Conservation (phyloP, 371 early-diverging fungal species). For the Basidiobolus meristosporus region DNA sequence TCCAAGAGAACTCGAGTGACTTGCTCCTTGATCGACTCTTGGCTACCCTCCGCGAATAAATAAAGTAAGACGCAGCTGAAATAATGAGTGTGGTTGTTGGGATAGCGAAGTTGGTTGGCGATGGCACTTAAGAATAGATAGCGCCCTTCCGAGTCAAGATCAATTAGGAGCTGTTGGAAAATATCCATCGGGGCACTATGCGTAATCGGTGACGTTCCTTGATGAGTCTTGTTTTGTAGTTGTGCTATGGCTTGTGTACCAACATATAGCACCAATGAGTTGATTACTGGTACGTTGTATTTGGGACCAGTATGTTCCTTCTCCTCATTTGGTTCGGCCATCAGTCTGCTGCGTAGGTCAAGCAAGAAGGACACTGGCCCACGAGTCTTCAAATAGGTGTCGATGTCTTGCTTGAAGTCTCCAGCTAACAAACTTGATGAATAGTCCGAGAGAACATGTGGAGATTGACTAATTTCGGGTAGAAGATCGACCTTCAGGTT, state of each 20-base stretch:
- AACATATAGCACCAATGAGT: slow-evolving; percentile 74
- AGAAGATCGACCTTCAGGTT: slow-evolving; percentile 82
- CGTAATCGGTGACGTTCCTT: slow-evolving; percentile 24
- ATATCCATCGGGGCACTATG: slow-evolving; percentile 69
- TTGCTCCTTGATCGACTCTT: slow-evolving; percentile 80
- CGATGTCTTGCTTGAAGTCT: slow-evolving; percentile 49
- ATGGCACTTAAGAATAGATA: slow-evolving; percentile 80
- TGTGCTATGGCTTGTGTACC: slow-evolving; percentile 61
- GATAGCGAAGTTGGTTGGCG: slow-evolving; percentile 93
- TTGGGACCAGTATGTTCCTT: slow-evolving; percentile 15
- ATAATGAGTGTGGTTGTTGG: slow-evolving; percentile 90
- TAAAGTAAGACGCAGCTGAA: slow-evolving; percentile 73
- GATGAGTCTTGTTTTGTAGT: slow-evolving; percentile 10
- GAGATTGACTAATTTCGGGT: slow-evolving; percentile 68
- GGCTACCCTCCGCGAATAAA: slow-evolving; percentile 65
- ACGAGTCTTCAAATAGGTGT: slow-evolving; percentile 42
- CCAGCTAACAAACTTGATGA: slow-evolving; percentile 25
- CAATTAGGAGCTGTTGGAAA: slow-evolving; percentile 54
- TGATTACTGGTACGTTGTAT: slow-evolving; percentile 69
- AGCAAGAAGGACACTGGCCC: slow-evolving; percentile 34
- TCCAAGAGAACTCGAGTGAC: slow-evolving; percentile 85
- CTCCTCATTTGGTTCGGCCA: slow-evolving; percentile 8
- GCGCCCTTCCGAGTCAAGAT: slow-evolving; percentile 74
- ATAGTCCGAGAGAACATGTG: slow-evolving; percentile 72
- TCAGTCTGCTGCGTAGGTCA: slow-evolving; percentile 24